Base-by-base conservation (phyloP, 2,329 filamentous ascomycete species). In the Acarospora socialis region DNA sequence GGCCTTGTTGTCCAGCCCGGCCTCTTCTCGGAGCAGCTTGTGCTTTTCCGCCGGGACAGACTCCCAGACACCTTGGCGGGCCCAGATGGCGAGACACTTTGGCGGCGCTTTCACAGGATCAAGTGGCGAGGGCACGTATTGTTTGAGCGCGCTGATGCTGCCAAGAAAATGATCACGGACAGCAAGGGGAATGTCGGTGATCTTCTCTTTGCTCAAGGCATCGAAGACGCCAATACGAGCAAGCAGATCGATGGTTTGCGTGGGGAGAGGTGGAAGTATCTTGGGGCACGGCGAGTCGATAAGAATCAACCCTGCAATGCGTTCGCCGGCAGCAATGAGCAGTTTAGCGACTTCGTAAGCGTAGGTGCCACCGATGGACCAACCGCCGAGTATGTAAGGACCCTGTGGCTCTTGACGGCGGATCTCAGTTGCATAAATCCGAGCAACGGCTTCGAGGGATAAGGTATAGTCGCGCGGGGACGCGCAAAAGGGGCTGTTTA, bases 301-400 rank as follows among this genome's bases (percentile, higher is more conserved):
- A 17, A 38, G 22, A 25, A 38, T 21, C 10, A 38, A 14, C 4
- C 30, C 21, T 3, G 21, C 23, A 21, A 38, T 16, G 0, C 18
- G 20, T 23, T 35, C 36, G 13, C 36, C 36, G 12, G 32, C 21
- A 12, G 22, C 28, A 20, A 32, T 31, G 6, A 38, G 29, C 18
- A 30, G 35, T 18, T 28, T 30, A 7, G 35, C 26, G 14, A 31
- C 32, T 31, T 37, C 35, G 8, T 30, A 37, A 13, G 35, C 35
- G 12, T 31, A 28, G 8, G 34, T 37, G 5, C 31, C 31, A 13
- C 35, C 35, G 10, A 34, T 21, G n/a, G 35, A 37, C 35, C 35
- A 37, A 6, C 35, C 35, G 3, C 31, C 35, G 5, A 37, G 22
- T 22, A 37, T 30, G 22, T 37, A 37, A 2, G 35, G 35, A n/a